Evolutionary conservation across 2,329 filamentous ascomycete species (phyloP), one percentile per base, ranked within the genome.

Genomic region (Botrytis squamosa): DNA sequence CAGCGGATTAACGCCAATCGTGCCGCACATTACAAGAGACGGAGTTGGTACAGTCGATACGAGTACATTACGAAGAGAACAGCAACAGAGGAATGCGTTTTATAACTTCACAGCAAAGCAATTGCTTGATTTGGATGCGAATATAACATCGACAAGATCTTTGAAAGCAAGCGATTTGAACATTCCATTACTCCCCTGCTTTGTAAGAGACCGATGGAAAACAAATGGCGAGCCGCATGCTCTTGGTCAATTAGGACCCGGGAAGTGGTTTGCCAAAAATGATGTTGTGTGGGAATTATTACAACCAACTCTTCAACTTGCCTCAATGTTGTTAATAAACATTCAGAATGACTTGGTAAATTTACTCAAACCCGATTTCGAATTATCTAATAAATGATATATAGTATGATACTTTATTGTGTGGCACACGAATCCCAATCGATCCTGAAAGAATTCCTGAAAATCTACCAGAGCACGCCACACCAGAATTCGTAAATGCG

Each of bases 91-190:
- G 42, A 5, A 4, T 22, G 10, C 10, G 1, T 68, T 33, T 42
- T 25, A 42, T 16, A 52, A 38, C 36, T 68, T 68, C 57, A 57
- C 66, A 57, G 66, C 66, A 20, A 68, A 68, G 40, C 16, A 68
- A 40, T 52, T 68, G 29, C 66, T 68, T 57, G 66, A 68, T 57
- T 44, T 68, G 38, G 66, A 68, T 42, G 66, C 66, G 38, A 68
- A 68, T 42, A 57, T 68, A 42, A 68, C 66, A 25, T 42, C 49
- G 18, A 33, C 49, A 25, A 68, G 65, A 57, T 33, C 38, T 42
- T 42, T 68, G 49, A 68, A 57, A 49, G 36, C 4, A 42, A 57
- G 36, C 14, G 38, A 68, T 44, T 57, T 68, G 49, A 42, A 68
- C 8, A 20, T 42, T 69, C 66, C 49, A 12, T 42, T 69, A 33